A percentile compares a stretch with the other conserved stretches of the same genome.
Evolutionary conservation across 495 filamentous ascomycete genomes (phyloP).

Genomic region (Hyaloscypha variabilis): DNA sequence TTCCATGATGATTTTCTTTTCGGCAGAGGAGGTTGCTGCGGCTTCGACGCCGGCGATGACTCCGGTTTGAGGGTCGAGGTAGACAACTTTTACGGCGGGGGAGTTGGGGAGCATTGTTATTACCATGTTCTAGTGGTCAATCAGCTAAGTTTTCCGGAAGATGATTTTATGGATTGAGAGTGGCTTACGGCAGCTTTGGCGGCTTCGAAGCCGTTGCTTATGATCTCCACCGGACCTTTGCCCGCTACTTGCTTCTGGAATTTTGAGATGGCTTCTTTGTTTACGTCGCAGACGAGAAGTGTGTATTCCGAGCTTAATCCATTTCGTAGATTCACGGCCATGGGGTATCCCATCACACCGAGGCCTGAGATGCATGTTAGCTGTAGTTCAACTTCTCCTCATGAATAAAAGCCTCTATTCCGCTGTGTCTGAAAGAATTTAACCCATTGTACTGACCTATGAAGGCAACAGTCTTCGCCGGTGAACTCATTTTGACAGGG

Average conservation of each 20-base stretch:
- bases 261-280: slow-evolving; percentile 3
- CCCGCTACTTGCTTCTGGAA: neutral
- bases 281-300: slow-evolving; percentile 10
- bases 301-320: neutral
- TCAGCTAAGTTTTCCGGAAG: neutral
- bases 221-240: neutral
- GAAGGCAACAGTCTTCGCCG: neutral
- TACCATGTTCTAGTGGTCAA: neutral
- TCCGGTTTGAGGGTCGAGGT: neutral
- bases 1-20: slow-evolving; percentile 11
- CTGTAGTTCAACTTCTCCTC: neutral
- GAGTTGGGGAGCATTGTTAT: slow-evolving; percentile 11
- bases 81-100: neutral
- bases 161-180: neutral
- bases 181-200: neutral
- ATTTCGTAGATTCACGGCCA: slow-evolving; percentile 12
- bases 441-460: neutral
- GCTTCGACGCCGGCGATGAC: neutral
- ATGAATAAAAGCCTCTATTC: no score
- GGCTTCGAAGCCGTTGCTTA: neutral
- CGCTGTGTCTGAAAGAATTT: neutral
- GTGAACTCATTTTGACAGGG: neutral
- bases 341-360: slow-evolving; percentile 15
- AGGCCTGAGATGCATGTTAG: neutral
- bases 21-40: neutral